phyloP scores from a whole-genome alignment of 129 eudicot species.

The Ambrosia artemisiifolia region DNA sequence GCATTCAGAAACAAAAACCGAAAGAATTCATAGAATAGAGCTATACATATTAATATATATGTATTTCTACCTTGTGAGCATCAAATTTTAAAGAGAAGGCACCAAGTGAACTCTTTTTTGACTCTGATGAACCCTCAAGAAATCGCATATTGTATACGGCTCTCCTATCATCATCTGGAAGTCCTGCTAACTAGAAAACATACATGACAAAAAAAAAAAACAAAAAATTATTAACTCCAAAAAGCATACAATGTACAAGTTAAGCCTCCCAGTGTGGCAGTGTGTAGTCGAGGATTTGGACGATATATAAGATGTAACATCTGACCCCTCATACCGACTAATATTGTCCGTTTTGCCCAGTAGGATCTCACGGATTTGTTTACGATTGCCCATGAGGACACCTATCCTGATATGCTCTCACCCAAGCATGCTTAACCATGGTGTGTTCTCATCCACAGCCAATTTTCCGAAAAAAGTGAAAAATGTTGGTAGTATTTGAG shows the following conservation, averaged over 20 bases:
- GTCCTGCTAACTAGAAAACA: conserved; percentile 58
- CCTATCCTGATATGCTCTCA: no score
- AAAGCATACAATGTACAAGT: neutral
- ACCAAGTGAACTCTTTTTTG: conserved; percentile 54
- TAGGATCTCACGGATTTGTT: no score
- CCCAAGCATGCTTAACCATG: no score
- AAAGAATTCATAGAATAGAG: neutral
- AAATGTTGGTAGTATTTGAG: no score
- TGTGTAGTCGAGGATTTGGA: no score
- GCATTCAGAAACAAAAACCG: neutral
- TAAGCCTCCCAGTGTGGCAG: no score
- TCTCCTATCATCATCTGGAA: conserved; percentile 65
- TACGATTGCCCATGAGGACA: no score
- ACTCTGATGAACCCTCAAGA: conserved; percentile 68
- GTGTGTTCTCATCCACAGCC: no score
- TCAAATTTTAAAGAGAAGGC: conserved; percentile 74
- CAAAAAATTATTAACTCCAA: conserved; percentile 3
- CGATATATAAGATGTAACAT: no score
- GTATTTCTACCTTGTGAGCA: conserved; percentile 54
- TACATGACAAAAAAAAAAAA: neutral
- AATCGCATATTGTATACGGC: conserved; percentile 78
- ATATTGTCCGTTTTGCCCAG: no score
- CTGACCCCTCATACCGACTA: no score
- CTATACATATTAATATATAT: neutral
- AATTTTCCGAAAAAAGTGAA: no score